Evolutionary conservation across 2,329 filamentous ascomycete genomes (phyloP), one percentile per base, ranked within the genome.

Genomic region (Calonectria pteridis): DNA sequence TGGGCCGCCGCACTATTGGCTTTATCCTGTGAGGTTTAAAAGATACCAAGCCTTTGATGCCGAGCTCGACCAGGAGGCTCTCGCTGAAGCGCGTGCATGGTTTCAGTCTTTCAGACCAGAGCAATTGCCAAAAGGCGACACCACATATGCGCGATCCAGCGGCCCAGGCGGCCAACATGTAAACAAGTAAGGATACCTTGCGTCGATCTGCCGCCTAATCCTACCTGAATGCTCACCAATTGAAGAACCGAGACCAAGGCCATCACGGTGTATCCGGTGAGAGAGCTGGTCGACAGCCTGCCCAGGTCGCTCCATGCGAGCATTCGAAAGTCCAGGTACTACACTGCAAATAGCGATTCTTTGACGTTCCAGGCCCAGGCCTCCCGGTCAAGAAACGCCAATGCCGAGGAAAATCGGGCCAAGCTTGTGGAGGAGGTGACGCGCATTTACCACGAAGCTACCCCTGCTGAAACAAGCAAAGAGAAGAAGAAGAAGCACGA

Each of bases 151-250:
- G 3, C 86, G 90, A n/a, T 91, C 90, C 3, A 91, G 89, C 76
- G 90, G 90, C 0, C 90, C 90, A 3, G 90, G 90, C 16, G 90
- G 90, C 2, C 90, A 92, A 77, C 89, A 92, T 78, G 90, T 92
- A 37, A 92, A 92, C 79, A 92, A 92, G 90, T 92, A 78, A 67
- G 87, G 28, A 64, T 29, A 26, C 46, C 23, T 31, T 14, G 33
- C 26, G 29, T 1, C 72, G 87, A 18, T 87, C 86, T 16, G 82
- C 79, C 59, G 86, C 85, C 16, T 82, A 81, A 50, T 86, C 76
- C 6, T 87, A 82, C 75, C 85, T 10, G 26, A 62, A 28, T 20
- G 14, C 85, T 88, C 13, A 89, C 87, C 26, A 33, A 37, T 51
- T 46, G n/a, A 76, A 92, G 90, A 73, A 92, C 90, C 0, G 90